Base-by-base conservation (phyloP, 2,329 filamentous ascomycete species). In the Cladosporium oxysporum region DNA sequence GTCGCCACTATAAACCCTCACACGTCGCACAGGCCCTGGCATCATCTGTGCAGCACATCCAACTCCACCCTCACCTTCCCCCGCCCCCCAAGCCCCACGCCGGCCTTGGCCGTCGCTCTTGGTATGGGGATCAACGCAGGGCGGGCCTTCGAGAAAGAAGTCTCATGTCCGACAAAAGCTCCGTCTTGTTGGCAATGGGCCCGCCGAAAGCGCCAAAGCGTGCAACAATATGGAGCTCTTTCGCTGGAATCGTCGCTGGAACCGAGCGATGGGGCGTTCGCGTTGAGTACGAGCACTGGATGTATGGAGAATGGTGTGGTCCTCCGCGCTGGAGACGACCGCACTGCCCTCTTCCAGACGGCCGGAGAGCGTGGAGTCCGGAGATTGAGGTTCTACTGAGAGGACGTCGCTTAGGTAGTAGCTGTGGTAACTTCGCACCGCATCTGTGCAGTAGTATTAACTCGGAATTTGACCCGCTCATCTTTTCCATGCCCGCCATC, bases 61-160 rank as follows among this genome's bases (percentile, higher is more conserved):
- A 31, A 37, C 35, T 59, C 31, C 18, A 26, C 31, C 33, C 61
- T 47, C 33, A 52, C 18, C 18, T 57, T 55, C 50, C 50, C 50
- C 50, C 31, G 31, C 61, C 35, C 35, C 49, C 61, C 49, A 53
- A 62, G 60, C 53, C 23, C 23, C 23, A 26, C 23, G 23, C 23
- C 23, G 23, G 23, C 23, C 23, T 26, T 26, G 23, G 23, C 23
- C 23, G 23, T 26, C 23, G 23, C 23, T 63, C 61, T 63, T 63
- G 61, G 61, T 63, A 63, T 63, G 50, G 50, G 26, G 33, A 44
- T 63, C 61, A 57, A 21, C 26, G 31, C 61, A 62, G 44, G 59
- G 59, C 47, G 44, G 44, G 44, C 23, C 28, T 52, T 62, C 44
- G 18, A 16, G 28, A 33, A 44, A 61, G 7, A n/a, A 44, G 41